Evolutionary conservation across 2,329 filamentous ascomycete genomes (phyloP), one percentile per base, ranked within the genome.

Genomic region (Penicillium sp.): DNA sequence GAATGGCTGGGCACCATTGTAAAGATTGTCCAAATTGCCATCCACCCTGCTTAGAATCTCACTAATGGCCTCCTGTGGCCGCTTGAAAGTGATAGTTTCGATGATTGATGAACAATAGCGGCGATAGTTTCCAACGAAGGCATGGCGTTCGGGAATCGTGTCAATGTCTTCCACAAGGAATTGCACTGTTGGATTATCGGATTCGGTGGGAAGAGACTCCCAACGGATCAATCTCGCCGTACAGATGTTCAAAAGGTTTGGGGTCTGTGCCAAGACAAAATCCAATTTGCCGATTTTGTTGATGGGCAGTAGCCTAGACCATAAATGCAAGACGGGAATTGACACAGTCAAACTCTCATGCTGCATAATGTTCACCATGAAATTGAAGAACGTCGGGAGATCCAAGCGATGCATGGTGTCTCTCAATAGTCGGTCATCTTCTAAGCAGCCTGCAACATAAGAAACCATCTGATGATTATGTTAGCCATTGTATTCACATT

Each of bases 111-210:
- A 87, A 72, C 92, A 95, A 69, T 96, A 98, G 58, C 95, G 85
- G 39, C 95, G 85, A 73, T 99, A 99, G 70, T 99, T 98, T 4
- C 93, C 92, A 11, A 98, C 83, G 72, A 99, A 99, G 1, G 92
- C 92, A 75, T 99, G 95, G 25, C 92, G 85, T 72, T 99, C 95
- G 0, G 95, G 95, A 21, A 93, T 81, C 0, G 93, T 98, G 69
- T 99, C 95, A 55, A 96, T 96, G 70, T 99, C 95, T 69, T 98
- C 93, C 67, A 92, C 83, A 1, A 99, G 81, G 64, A 96, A 95
- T 11, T 91, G 80, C 57, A 92, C 84, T 0, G 90, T 93, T 2
- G 90, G 83, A 66, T 97, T 88, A 47, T 91, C 85, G 0, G 88
- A 89, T 61, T 96, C 90, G 62, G 93, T 88, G 0, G 92, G 91